These are phyloP conservation scores for Ganoderma lingzhi DNA, from an alignment of 1,284 basidiomycete genomes.

Conservation along the genomic window DNA sequence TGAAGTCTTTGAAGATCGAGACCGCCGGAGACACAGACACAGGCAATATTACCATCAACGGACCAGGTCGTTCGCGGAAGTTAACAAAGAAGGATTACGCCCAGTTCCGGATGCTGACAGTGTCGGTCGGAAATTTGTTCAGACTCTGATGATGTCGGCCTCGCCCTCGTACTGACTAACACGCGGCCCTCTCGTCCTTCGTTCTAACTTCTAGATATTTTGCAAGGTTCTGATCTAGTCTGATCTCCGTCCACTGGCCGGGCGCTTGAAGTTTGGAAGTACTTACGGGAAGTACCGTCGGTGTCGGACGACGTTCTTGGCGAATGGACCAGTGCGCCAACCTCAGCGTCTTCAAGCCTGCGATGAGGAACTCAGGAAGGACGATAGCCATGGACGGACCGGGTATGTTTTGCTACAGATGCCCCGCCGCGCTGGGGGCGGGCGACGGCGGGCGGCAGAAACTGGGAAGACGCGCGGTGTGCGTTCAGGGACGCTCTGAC, in stretches of 20 bases:
- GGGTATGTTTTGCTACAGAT: background rate
- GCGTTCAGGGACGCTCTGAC: background rate
- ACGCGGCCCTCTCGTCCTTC: background rate
- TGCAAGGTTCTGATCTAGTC: background rate
- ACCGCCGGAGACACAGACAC: background rate
- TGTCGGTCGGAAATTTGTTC: background rate
- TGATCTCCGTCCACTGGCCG: background rate
- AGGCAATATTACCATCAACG: background rate
- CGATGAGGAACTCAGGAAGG: background rate
- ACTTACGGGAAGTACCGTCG: no score
- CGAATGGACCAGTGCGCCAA: no score
- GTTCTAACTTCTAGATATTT: background rate
- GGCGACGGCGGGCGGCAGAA: no score
- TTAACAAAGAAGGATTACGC: background rate
- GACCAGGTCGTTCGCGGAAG: background rate
- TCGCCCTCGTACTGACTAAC: background rate
- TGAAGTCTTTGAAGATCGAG: background rate
- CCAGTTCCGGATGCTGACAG: background rate
- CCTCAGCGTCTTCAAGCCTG: background rate
- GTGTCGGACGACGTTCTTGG: no score
- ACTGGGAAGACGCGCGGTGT: background rate
- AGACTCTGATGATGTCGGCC: background rate
- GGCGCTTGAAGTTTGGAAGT: no score
- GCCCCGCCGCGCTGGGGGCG: background rate
- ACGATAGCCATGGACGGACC: background rate